Conservation (phyloP, 2,329 filamentous ascomycete genomes). For the Trichoderma asperellum region DNA sequence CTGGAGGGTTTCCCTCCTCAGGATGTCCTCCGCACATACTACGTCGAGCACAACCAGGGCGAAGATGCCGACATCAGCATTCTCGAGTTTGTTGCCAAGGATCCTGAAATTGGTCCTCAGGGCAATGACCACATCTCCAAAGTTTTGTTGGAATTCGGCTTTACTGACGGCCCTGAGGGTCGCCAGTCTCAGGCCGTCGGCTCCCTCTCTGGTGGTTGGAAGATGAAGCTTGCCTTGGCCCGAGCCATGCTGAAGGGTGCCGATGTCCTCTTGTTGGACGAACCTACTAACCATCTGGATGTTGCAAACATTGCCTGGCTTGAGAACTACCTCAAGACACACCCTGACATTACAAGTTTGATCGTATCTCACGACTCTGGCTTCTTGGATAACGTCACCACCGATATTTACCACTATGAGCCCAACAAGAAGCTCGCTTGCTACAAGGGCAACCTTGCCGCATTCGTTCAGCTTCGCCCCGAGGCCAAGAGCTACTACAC, state of each 20-base stretch:
- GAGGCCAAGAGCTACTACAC: constrained; percentile 99
- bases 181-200: constrained; percentile 89
- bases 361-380: constrained; percentile 98
- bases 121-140: constrained; percentile 79
- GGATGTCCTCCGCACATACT: constrained; percentile 91
- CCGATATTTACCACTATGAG: constrained; percentile 99
- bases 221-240: constrained; percentile 98
- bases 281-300: constrained; percentile 98
- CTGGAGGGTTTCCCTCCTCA: constrained; percentile 94
- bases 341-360: constrained; percentile 93
- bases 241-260: constrained; percentile 95
- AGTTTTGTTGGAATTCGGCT: constrained; percentile 90
- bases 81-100: constrained; percentile 87
- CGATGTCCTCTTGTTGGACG: constrained; percentile 95
- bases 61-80: constrained; percentile 97
- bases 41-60: constrained; percentile 98
- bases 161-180: constrained; percentile 86
- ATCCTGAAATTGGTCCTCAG: constrained; percentile 80
- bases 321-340: constrained; percentile 91
- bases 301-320: constrained; percentile 96
- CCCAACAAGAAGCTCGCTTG: constrained; percentile 87
- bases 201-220: constrained; percentile 96
- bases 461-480: constrained; percentile 85
- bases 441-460: constrained; percentile 81
- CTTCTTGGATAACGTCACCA: constrained; percentile 96